Conservation (phyloP, 495 filamentous ascomycete genomes). For the Talaromyces borbonicus region DNA sequence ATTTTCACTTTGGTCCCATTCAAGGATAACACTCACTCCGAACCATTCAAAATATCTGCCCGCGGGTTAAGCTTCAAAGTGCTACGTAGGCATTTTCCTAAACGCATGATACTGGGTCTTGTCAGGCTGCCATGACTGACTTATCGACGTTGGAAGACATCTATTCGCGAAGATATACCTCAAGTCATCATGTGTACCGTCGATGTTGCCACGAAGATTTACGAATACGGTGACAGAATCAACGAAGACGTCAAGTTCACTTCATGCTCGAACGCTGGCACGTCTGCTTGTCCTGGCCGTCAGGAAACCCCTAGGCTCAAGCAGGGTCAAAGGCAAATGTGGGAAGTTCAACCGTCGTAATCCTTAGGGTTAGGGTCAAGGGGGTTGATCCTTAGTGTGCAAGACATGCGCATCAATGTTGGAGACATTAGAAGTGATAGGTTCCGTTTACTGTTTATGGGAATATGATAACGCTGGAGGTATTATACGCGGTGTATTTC, state of each 20-base stretch:
- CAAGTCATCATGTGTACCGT: constrained; percentile 1
- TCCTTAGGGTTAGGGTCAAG: neutral
- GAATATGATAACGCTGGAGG: neutral
- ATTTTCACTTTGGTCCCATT: too few species aligned
- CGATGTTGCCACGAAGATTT: constrained; percentile 3
- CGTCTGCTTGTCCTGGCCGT: neutral
- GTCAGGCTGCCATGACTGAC: too few species aligned
- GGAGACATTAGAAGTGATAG: too few species aligned
- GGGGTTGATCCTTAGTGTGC: neutral
- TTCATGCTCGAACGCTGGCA: neutral
- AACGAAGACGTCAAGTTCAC: neutral
- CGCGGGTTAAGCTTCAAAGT: too few species aligned
- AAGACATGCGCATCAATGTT: too few species aligned
- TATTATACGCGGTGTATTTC: neutral
- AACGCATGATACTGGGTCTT: too few species aligned
- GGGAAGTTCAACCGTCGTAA: neutral
- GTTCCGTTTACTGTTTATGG: neutral
- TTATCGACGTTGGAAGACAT: too few species aligned
- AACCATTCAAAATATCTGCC: too few species aligned
- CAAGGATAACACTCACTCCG: too few species aligned
- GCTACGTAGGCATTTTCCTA: too few species aligned
- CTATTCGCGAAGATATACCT: too few species aligned
- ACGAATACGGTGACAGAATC: constrained; percentile 3
- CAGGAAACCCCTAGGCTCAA: constrained; percentile 1
- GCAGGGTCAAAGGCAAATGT: constrained; percentile 5